Conservation (phyloP, 1,284 basidiomycete species). For the Bondarzewia mesenterica region DNA sequence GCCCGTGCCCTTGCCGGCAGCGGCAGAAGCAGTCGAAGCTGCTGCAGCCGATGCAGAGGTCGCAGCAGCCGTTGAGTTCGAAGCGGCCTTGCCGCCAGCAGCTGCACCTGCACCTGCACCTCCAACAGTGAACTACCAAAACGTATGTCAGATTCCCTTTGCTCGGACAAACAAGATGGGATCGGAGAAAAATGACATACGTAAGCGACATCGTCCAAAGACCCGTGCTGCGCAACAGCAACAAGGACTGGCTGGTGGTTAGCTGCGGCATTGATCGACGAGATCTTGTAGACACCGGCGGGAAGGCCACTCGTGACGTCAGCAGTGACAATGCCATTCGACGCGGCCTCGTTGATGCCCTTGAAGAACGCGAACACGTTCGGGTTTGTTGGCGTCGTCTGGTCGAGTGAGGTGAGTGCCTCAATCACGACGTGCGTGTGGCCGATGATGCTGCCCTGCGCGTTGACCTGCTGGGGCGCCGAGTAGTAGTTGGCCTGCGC, state of each 20-base stretch:
- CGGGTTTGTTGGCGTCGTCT: slow-evolving; percentile 50
- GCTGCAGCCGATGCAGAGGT: slow-evolving; percentile 2
- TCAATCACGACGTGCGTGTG: slow-evolving; percentile 65
- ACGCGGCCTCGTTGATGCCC: slow-evolving; percentile 42
- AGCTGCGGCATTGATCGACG: slow-evolving; percentile 40
- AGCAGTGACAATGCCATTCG: slow-evolving; percentile 44
- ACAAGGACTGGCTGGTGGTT: slow-evolving; percentile 58
- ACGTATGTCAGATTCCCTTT: slow-evolving; percentile 1
- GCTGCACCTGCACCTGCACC: slow-evolving; percentile 20
- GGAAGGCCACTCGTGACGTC: slow-evolving; percentile 53
- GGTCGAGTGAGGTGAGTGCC: slow-evolving; percentile 38
- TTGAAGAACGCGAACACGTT: slow-evolving; percentile 62
- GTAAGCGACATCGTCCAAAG: slow-evolving; percentile 55
- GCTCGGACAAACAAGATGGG: neutral
- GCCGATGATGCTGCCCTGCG: slow-evolving; percentile 43
- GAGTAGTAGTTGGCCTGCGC: slow-evolving; percentile 46
- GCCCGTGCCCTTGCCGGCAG: slow-evolving; percentile 10
- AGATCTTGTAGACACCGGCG: slow-evolving; percentile 48
- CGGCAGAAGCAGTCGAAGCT: slow-evolving; percentile 6
- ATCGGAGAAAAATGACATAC: slow-evolving; percentile 27
- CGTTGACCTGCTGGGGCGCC: slow-evolving; percentile 53
- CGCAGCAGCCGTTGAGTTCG: slow-evolving; percentile 1
- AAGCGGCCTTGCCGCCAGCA: slow-evolving; percentile 3
- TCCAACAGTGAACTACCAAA: slow-evolving; percentile 39
- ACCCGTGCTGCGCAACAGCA: slow-evolving; percentile 50